Percentiles rank a stretch among this genome's conserved stretches.
Evolutionary conservation across 2,329 filamentous ascomycete species (phyloP).

Genomic region (Pseudocercospora fuligena): DNA sequence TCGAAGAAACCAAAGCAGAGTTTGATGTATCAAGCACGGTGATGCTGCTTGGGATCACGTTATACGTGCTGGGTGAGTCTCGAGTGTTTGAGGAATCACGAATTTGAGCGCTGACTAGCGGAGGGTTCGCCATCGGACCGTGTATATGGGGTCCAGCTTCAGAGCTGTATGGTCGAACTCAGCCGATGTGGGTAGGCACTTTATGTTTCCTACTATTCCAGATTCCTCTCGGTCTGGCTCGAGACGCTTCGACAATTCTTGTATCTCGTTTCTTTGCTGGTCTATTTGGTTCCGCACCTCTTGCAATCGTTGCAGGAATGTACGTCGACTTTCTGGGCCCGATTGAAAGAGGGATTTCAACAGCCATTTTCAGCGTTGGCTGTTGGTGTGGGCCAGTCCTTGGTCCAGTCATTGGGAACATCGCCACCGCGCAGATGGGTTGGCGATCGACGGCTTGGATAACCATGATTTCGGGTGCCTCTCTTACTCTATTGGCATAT

Average conservation of each 20-base stretch:
- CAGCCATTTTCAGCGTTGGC: conserved; percentile 10
- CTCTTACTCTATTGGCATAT: conserved; percentile 48
- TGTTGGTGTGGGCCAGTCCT: conserved; percentile 15
- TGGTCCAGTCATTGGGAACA: conserved; percentile 27
- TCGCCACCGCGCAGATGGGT: conserved; percentile 15
- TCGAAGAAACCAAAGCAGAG: conserved; percentile 44
- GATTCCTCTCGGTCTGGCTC: conserved; percentile 58
- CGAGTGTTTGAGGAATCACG: neutral
- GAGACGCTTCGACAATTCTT: conserved; percentile 59
- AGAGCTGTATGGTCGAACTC: conserved; percentile 60
- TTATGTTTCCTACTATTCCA: conserved; percentile 58
- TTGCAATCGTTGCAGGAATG: conserved; percentile 55
- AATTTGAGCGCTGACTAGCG: neutral
- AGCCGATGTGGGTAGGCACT: conserved; percentile 56
- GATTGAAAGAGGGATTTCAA: conserved; percentile 12
- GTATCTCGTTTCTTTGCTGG: conserved; percentile 59
- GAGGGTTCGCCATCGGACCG: conserved; percentile 14
- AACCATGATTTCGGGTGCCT: conserved; percentile 44
- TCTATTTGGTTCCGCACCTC: conserved; percentile 53
- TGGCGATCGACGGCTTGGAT: conserved; percentile 32
- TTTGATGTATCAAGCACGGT: conserved; percentile 55
- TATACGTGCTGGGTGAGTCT: conserved; percentile 49
- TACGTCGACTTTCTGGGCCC: conserved; percentile 51
- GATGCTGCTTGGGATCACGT: conserved; percentile 54
- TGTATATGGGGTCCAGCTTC: conserved; percentile 43